Evolutionary conservation across 345 rosid genomes (phyloP), one percentile per base, ranked within the genome.

Genomic region (Eucalyptus decipiens): DNA sequence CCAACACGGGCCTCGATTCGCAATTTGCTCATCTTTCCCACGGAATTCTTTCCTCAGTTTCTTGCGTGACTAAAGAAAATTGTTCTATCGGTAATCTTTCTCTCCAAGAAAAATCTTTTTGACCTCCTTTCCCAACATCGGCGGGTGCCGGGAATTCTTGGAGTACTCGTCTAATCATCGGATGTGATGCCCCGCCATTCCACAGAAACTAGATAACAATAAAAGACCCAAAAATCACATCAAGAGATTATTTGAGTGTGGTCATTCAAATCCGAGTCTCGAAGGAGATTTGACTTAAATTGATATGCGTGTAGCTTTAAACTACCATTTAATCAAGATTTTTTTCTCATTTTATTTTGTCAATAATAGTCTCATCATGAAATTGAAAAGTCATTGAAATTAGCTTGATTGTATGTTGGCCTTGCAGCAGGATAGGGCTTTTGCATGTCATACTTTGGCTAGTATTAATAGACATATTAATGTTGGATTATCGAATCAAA

Each of bases 401-500:
- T 65, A n/a, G 21, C 40, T 65, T 8, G 21, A n/a, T 65, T 8
- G 18, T 16, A 15, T 4, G 40, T 65, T 32, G 76, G 37, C 3
- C 2, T 8, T 65, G 76, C 9, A 14, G 3, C 6, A 2, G 4
- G 11, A 69, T 17, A 11, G 4, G 11, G 80, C 24, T 69, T 34
- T 34, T 3, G 43, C 12, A 5, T 2, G 43, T 32, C 80, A 8
- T 17, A 3, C 42, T 5, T 69, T 18, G 4, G 4, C 42, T 34
- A 32, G 24, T 15, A 34, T 8, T 69, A 32, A 17, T 18, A 34
- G 32, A 32, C 42, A 67, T 1, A 24, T 67, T 17, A 32, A 67
- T 17, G 42, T 69, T 12, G 1, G 6, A 2, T 69, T 4, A 21
- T 37, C 1, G 2, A 69, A 32, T 8, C 0, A 16, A 16, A 72